phyloP scores from a whole-genome alignment of 129 eudicot genomes.

The Flaveria brownii region DNA sequence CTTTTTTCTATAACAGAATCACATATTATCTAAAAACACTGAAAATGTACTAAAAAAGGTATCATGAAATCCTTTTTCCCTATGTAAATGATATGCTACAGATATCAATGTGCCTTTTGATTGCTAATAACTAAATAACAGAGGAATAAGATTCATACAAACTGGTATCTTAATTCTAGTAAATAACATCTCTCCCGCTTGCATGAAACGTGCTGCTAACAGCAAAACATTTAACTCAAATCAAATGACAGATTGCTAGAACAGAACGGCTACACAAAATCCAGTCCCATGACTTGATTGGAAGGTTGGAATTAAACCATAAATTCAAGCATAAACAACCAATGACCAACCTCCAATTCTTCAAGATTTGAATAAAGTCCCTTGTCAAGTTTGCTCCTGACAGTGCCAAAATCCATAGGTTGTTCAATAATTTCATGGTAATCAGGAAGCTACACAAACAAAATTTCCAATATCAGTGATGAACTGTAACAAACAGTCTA shows the following conservation, averaged over 20 bases:
- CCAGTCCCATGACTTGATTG: not conserved
- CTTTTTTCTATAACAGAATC: not conserved
- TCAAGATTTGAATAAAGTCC: slow-evolving; percentile 64
- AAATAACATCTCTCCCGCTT: not conserved
- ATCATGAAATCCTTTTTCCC: slow-evolving; percentile 3
- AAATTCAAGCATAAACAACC: slow-evolving; percentile 25
- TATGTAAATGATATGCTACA: not conserved
- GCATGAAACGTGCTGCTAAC: slow-evolving; percentile 1
- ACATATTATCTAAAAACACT: not conserved
- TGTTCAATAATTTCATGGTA: slow-evolving; percentile 78
- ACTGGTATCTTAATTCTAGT: not conserved
- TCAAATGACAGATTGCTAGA: not conserved
- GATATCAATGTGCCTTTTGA: not conserved
- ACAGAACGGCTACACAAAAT: not conserved
- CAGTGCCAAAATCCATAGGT: slow-evolving; percentile 94
- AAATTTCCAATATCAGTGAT: slow-evolving; percentile 32
- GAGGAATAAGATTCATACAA: not conserved
- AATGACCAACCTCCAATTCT: slow-evolving; percentile 81
- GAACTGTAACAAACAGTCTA: slow-evolving; percentile 17
- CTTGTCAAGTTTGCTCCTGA: slow-evolving; percentile 71
- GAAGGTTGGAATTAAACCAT: not conserved
- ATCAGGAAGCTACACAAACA: slow-evolving; percentile 76
- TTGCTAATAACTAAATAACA: not conserved
- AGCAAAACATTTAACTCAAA: not conserved
- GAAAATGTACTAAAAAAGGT: not conserved